Conservation (phyloP, 176 grass and related monocot species). For the Echinochloa phyllopogon region DNA sequence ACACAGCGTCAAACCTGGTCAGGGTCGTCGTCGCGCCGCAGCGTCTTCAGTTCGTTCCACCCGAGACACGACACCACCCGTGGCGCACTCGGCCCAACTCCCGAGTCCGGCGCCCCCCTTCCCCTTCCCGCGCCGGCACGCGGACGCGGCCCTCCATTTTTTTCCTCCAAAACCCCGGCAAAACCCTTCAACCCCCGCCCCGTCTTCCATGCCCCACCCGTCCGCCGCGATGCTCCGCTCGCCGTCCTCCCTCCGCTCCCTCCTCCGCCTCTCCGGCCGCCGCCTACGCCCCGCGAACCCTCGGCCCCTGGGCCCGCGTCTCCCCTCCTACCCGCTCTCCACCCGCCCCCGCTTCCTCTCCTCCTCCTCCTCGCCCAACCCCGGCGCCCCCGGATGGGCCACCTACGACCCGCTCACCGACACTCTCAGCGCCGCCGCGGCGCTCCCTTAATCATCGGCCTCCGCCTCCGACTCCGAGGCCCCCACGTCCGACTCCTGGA, state of each 20-base stretch:
- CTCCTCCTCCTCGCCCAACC: neutral
- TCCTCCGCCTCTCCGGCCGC: slow-evolving; percentile 49
- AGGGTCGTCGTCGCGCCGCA: neutral
- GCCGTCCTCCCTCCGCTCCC: slow-evolving; percentile 21
- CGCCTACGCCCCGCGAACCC: slow-evolving; percentile 11
- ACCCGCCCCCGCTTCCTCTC: slow-evolving; percentile 28
- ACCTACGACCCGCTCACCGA: slow-evolving; percentile 45
- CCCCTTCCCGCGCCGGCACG: slow-evolving; percentile 40
- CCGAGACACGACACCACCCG: neutral
- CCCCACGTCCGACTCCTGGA: slow-evolving; percentile 5
- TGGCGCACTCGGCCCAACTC: slow-evolving; percentile 5
- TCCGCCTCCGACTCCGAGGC: neutral
- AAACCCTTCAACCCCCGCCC: neutral
- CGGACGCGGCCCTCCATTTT: neutral
- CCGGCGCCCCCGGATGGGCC: neutral
- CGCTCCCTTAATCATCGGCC: neutral
- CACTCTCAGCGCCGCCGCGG: slow-evolving; percentile 5
- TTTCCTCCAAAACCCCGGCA: slow-evolving; percentile 16
- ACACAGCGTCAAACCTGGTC: too few species aligned
- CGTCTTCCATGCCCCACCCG: slow-evolving; percentile 21
- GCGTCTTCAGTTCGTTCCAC: neutral
- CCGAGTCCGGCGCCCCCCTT: neutral
- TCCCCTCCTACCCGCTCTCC: neutral
- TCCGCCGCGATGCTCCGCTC: slow-evolving; percentile 45
- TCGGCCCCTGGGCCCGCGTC: neutral